Base-by-base conservation (phyloP, 2,329 filamentous ascomycete genomes). In the Penicillium fuscoglaucum region DNA sequence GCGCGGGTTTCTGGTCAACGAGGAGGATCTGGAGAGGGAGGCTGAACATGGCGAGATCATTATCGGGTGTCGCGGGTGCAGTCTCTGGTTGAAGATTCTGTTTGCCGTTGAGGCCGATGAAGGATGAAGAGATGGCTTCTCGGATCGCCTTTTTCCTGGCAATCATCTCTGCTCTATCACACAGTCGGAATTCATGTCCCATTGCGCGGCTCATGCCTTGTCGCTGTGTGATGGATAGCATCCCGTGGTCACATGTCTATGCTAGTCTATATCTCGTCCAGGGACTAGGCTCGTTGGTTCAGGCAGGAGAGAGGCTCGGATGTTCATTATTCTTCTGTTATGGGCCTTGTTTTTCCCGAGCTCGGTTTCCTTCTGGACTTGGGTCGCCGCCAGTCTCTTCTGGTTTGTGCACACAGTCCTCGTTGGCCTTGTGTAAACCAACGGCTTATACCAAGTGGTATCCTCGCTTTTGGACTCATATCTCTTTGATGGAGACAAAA, bases 61-160 rank as follows among this genome's bases (percentile, higher is more conserved):
- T 46, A 79, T 85, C 19, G 84, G 84, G 2, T 88, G 85, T 75
- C 76, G 78, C 57, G 85, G 85, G 37, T 88, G 85, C 72, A 87
- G 85, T 78, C 76, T 88, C 58, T 87, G 83, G 81, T 76, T 87
- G 60, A 82, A 82, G 69, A 80, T 88, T 45, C 72, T 83, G 62
- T 88, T 87, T 76, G 82, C 79, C 13, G 64, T 65, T 40, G 69
- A 69, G 57, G 79, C 76, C 9, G 70, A 68, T 47, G 67, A 65
- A 37, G 61, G 66, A 64, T 57, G 58, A 49, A 28, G 13, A 26
- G 24, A 35, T 39, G 33, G 13, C 3, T 31, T 28, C 7, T 33
- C 24, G 21, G 12, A 13, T 39, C 8, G 19, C n/a, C n/a, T 17
- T 17, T 43, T 56, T 15, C 21, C 15, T 37, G 31, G 13, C 5